phyloP scores from a whole-genome alignment of 345 rosid species.

The Crucihimalaya himalaica region DNA sequence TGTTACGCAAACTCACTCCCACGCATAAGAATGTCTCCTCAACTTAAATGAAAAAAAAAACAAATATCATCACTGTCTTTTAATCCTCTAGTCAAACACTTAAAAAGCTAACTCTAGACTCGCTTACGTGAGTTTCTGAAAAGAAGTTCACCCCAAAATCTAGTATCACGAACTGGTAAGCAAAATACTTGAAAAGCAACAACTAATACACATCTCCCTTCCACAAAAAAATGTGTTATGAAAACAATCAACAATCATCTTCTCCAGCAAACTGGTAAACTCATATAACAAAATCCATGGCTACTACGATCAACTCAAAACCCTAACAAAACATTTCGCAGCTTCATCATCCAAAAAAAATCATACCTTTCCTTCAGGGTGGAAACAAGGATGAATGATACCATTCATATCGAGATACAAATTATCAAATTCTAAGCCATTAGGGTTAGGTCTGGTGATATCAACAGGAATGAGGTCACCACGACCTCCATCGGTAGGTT shows the following conservation, averaged over 20 bases:
- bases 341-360: neutral
- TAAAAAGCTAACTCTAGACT: neutral
- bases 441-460: constrained; percentile 83
- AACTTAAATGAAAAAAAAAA: neutral
- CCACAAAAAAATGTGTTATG: neutral
- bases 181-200: neutral
- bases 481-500: constrained; percentile 45
- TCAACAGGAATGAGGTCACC: constrained; percentile 57
- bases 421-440: constrained; percentile 86
- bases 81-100: neutral
- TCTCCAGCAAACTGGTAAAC: neutral
- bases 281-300: neutral
- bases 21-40: neutral
- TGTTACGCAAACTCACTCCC: neutral
- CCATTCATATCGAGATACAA: constrained; percentile 95
- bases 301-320: neutral
- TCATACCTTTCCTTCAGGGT: constrained; percentile 93
- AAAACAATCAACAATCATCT: neutral
- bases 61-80: neutral
- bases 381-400: constrained; percentile 95
- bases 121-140: neutral
- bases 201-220: neutral
- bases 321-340: neutral
- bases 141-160: neutral
- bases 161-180: neutral